phyloP scores from a whole-genome alignment of 2,329 filamentous ascomycete species.

The Monosporascus ibericus region DNA sequence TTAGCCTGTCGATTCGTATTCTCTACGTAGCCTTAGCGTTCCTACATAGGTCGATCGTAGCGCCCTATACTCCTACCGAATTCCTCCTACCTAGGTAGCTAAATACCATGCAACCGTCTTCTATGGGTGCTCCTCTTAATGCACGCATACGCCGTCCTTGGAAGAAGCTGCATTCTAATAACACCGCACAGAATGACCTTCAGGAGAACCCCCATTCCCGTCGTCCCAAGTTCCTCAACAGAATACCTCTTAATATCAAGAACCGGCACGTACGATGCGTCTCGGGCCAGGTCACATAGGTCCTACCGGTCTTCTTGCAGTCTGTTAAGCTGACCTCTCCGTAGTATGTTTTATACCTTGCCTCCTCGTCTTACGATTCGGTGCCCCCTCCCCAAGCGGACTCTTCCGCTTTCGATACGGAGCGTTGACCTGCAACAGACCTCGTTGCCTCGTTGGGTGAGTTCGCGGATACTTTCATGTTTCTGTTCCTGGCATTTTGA shows the following conservation, averaged over 20 bases:
- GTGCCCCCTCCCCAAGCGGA: not conserved
- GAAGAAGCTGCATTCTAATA: no score
- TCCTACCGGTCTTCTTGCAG: not conserved
- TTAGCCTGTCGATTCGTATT: no score
- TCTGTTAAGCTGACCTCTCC: not conserved
- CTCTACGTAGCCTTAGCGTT: no score
- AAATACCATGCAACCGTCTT: no score
- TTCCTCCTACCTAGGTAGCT: no score
- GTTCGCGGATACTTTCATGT: slow-evolving; percentile 27
- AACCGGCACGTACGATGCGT: not conserved
- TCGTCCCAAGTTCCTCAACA: not conserved
- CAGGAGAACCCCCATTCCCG: not conserved
- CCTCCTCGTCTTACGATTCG: not conserved
- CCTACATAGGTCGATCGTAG: no score
- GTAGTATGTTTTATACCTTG: not conserved
- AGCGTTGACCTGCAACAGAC: not conserved
- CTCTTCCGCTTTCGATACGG: not conserved
- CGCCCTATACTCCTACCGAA: no score
- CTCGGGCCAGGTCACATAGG: no score
- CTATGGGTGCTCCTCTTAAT: no score
- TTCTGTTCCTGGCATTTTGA: slow-evolving; percentile 27
- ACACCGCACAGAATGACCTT: no score
- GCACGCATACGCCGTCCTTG: no score
- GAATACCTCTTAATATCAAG: not conserved
- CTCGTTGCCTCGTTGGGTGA: slow-evolving; percentile 23